Conservation (phyloP, 2,329 filamentous ascomycete species). For the Ceratocystis variospora region DNA sequence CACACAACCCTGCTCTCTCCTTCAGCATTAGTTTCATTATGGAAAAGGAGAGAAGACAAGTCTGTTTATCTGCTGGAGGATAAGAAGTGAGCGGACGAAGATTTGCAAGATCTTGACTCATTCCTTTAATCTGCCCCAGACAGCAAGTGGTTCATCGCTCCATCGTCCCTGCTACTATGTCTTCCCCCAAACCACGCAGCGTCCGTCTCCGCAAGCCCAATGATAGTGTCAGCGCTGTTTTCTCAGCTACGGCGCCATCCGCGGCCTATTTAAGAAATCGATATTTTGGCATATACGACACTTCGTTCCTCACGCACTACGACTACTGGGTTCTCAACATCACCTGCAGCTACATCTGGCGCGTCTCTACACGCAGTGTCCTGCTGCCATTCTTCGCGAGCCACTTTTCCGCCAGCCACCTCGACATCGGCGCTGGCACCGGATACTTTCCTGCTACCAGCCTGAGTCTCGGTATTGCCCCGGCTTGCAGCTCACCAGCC, state of each 20-base stretch:
- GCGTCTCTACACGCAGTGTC: constrained; percentile 24
- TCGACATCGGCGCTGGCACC: constrained; percentile 31
- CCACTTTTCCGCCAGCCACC: constrained; percentile 27
- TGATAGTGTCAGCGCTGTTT: not conserved
- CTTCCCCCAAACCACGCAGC: not conserved
- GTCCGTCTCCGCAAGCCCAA: not conserved
- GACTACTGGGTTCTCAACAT: constrained; percentile 27
- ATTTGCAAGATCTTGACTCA: not conserved
- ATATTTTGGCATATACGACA: constrained; percentile 14
- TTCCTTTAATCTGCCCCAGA: too few relatives aligned
- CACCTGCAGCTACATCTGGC: constrained; percentile 28
- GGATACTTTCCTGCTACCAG: constrained; percentile 28
- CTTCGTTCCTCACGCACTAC: constrained; percentile 22
- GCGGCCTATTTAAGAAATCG: constrained; percentile 1
- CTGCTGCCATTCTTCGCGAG: constrained; percentile 27
- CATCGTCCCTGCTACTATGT: not conserved
- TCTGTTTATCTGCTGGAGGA: too few relatives aligned
- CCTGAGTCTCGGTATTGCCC: constrained; percentile 20
- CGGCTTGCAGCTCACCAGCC: constrained; percentile 12
- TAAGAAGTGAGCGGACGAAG: not conserved
- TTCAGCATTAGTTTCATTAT: not conserved
- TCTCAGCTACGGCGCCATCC: not conserved
- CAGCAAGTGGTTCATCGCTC: not conserved
- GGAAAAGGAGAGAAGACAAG: not conserved
- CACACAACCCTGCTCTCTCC: not conserved